Conservation (phyloP, 2,329 filamentous ascomycete genomes). For the Acrocalymma vagum region DNA sequence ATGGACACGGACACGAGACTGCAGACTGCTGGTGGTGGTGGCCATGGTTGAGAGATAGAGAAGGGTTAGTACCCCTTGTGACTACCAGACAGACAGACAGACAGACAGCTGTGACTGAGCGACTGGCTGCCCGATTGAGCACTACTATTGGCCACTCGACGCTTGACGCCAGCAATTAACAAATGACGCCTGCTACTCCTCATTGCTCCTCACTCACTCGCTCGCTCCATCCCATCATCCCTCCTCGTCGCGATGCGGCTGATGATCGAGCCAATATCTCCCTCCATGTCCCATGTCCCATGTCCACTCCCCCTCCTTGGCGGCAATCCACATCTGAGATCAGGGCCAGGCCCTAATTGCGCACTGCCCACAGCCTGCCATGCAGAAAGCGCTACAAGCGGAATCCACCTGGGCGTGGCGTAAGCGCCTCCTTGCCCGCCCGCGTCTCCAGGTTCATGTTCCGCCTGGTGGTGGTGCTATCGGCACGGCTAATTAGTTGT, state of each 20-base stretch:
- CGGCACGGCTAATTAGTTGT: constrained; percentile 47
- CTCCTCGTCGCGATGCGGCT: constrained; percentile 41
- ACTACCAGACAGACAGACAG: too few species aligned
- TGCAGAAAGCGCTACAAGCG: constrained; percentile 50
- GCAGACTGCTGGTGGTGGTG: constrained; percentile 8
- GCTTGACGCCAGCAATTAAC: too few species aligned
- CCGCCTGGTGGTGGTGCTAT: constrained; percentile 22
- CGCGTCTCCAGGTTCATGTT: constrained; percentile 29
- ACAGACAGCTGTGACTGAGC: too few species aligned
- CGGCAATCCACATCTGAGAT: constrained; percentile 47
- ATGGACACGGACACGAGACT: constrained; percentile 35
- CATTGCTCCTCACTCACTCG: too few species aligned
- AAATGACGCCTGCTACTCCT: too few species aligned
- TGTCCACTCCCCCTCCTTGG: too few species aligned
- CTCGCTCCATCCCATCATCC: constrained; percentile 18
- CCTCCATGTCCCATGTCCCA: too few species aligned
- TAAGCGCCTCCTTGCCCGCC: constrained; percentile 42
- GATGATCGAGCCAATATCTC: constrained; percentile 50
- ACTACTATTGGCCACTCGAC: too few species aligned
- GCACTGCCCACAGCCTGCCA: constrained; percentile 36
- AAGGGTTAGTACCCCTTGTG: too few species aligned
- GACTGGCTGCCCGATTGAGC: too few species aligned
- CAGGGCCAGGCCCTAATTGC: constrained; percentile 48
- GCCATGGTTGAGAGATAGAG: too few species aligned
- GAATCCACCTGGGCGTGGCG: constrained; percentile 37